Percentiles rank a stretch among this genome's conserved stretches.
These are phyloP conservation scores for Salix dunnii DNA, from an alignment of 345 rosid genomes.

Conservation along the genomic window DNA sequence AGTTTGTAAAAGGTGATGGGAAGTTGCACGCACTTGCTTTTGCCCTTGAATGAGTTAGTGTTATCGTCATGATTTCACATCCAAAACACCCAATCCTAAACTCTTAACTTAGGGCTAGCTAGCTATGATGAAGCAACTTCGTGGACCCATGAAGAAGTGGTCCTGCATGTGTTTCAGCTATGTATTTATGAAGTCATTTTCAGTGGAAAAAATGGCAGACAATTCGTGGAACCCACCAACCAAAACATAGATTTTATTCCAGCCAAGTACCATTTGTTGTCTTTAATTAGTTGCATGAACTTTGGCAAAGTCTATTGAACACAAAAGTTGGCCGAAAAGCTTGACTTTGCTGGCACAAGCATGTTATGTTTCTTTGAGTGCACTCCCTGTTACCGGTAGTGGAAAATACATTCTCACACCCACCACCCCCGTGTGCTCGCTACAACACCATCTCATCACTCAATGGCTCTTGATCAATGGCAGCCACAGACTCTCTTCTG, in stretches of 20 bases:
- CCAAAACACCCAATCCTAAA: constrained; percentile 19
- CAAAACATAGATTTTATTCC: constrained; percentile 12
- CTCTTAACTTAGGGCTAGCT: constrained; percentile 17
- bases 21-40: constrained; percentile 36
- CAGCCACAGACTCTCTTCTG: not conserved
- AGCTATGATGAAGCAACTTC: constrained; percentile 31
- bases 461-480: not conserved
- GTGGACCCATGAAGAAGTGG: constrained; percentile 35
- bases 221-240: constrained; percentile 30
- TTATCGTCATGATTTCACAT: constrained; percentile 9
- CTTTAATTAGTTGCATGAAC: constrained; percentile 35
- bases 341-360: constrained; percentile 72
- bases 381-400: constrained; percentile 52
- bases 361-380: constrained; percentile 74
- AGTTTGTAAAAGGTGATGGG: constrained; percentile 28
- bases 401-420: constrained; percentile 31
- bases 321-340: constrained; percentile 68
- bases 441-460: not conserved
- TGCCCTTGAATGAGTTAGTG: constrained; percentile 17
- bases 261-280: not conserved
- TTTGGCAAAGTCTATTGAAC: constrained; percentile 21
- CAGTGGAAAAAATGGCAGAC: constrained; percentile 24
- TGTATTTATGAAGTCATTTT: not conserved
- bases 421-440: not conserved
- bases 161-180: constrained; percentile 20